Conservation (phyloP, 768 basidiomycete genomes). For the Cystobasidium tubakii region DNA sequence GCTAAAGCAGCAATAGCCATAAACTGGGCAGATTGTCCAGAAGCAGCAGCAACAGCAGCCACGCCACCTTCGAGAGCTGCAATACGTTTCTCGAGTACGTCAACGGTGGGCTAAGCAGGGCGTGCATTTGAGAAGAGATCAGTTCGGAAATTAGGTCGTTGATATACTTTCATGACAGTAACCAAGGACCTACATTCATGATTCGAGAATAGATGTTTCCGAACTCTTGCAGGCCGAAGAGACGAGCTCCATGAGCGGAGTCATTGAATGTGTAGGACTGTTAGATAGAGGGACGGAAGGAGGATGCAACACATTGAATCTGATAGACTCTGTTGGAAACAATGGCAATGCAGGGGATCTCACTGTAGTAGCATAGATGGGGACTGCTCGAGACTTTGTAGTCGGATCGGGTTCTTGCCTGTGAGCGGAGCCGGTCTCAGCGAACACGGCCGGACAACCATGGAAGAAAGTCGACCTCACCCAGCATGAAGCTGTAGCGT, state of each 20-base stretch:
- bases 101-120: constrained; percentile 47
- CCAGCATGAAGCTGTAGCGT: constrained; percentile 76
- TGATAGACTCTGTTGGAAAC: too few relatives aligned
- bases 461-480: too few relatives aligned
- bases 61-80: constrained; percentile 73
- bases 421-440: neutral
- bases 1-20: constrained; percentile 57
- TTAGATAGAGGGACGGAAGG: neutral
- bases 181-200: constrained; percentile 32
- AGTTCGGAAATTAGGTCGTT: too few relatives aligned
- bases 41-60: constrained; percentile 64
- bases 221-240: constrained; percentile 57
- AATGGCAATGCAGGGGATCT: too few relatives aligned
- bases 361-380: constrained; percentile 55
- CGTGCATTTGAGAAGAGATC: too few relatives aligned
- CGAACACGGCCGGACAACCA: too few relatives aligned
- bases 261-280: constrained; percentile 40
- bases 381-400: constrained; percentile 59
- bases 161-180: too few relatives aligned
- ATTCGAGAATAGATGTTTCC: constrained; percentile 31
- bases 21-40: constrained; percentile 73
- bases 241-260: constrained; percentile 62
- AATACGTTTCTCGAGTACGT: constrained; percentile 72
- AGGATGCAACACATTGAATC: neutral
- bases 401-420: constrained; percentile 36